Conservation (phyloP, 306 rosid genomes). For the Pterocarpus santalinus region DNA sequence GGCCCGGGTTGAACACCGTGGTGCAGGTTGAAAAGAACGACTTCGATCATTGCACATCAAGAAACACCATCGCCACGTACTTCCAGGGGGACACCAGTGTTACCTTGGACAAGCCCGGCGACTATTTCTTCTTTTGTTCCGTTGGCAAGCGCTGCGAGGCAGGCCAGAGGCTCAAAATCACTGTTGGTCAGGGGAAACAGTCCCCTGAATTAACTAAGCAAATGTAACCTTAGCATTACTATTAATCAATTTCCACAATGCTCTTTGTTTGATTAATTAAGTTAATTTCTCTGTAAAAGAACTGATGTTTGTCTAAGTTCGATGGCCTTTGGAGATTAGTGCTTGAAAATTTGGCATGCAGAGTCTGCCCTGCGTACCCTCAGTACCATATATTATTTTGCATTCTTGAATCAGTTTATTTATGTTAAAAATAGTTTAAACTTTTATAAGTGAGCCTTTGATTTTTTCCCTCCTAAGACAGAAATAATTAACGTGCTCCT, state of each 20-base stretch:
- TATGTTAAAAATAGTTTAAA: no score
- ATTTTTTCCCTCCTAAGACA: not conserved
- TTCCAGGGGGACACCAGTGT: slow-evolving; percentile 56
- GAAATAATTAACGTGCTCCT: not conserved
- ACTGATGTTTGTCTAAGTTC: not conserved
- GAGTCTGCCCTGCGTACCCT: not conserved
- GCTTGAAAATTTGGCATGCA: not conserved
- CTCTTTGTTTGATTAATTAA: not conserved
- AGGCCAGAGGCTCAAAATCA: slow-evolving; percentile 72
- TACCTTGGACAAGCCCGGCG: slow-evolving; percentile 52
- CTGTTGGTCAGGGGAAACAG: slow-evolving; percentile 44
- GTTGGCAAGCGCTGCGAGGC: slow-evolving; percentile 79
- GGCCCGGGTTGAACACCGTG: slow-evolving; percentile 59
- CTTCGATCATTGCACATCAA: slow-evolving; percentile 51
- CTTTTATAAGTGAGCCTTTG: not conserved
- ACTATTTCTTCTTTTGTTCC: slow-evolving; percentile 61
- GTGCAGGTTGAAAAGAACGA: slow-evolving; percentile 53
- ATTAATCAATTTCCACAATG: not conserved
- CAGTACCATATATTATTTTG: not conserved
- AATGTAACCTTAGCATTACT: not conserved
- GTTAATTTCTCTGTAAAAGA: not conserved
- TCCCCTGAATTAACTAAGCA: slow-evolving; percentile 4
- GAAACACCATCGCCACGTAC: slow-evolving; percentile 33
- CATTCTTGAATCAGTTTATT: no score
- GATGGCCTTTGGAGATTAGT: not conserved